Percentiles rank a stretch among this genome's conserved stretches.
Evolutionary conservation across 2,329 filamentous ascomycete species (phyloP).

Genomic region (Cordyceps cateniannulata): DNA sequence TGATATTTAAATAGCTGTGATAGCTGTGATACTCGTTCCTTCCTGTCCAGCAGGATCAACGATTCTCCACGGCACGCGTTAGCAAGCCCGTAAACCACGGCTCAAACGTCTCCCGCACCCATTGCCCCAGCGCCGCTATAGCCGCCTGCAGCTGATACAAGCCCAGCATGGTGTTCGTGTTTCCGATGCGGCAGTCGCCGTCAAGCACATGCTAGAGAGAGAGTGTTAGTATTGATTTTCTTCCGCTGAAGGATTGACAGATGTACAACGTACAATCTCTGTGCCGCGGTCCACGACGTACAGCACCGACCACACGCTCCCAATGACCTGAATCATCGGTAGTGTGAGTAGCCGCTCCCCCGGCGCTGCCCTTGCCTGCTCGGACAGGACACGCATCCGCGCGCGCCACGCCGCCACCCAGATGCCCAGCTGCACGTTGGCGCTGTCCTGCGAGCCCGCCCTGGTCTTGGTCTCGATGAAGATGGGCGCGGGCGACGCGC

Average conservation of each 20-base stretch:
- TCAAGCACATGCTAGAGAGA: not conserved
- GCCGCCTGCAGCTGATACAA: not conserved
- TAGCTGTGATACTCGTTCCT: no score
- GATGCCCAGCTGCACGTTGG: not conserved
- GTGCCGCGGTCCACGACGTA: not conserved
- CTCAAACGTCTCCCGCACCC: not conserved
- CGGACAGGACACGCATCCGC: not conserved
- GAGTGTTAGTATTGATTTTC: no score
- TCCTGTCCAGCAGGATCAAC: no score
- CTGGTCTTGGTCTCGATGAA: slow-evolving; percentile 1
- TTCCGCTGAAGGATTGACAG: no score
- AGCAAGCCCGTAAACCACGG: not conserved
- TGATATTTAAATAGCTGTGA: no score
- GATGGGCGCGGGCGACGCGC: not conserved
- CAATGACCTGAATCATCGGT: not conserved
- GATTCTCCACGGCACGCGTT: not conserved
- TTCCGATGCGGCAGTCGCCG: not conserved
- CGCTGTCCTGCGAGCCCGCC: not conserved
- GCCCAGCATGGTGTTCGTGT: not conserved
- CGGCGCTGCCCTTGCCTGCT: no score
- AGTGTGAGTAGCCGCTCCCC: not conserved
- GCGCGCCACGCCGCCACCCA: not conserved
- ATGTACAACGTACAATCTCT: not conserved
- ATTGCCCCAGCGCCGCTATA: not conserved
- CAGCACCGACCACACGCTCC: not conserved